A percentile compares a stretch with the other conserved stretches of the same genome.
Conservation (phyloP, 2,329 filamentous ascomycete genomes). For the Aspergillus ruber region DNA sequence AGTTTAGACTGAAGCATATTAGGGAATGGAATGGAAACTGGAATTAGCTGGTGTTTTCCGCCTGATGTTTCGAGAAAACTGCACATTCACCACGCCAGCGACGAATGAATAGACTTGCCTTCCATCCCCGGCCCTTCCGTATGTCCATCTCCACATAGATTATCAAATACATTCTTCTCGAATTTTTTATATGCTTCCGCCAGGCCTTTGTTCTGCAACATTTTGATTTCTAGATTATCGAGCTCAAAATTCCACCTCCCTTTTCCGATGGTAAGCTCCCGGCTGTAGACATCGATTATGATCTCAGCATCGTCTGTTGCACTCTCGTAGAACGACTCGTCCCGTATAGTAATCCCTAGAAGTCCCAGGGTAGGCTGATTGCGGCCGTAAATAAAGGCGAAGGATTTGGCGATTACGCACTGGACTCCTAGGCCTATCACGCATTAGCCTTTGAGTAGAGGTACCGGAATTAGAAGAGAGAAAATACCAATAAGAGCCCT, state of each 20-base stretch:
- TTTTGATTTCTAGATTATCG: not conserved
- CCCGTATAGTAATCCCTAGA: conserved; percentile 36
- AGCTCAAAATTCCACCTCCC: not conserved
- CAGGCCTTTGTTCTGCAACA: not conserved
- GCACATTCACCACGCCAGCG: too few relatives aligned
- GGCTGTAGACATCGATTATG: conserved; percentile 23
- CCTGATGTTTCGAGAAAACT: too few relatives aligned
- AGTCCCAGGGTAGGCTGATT: conserved; percentile 44
- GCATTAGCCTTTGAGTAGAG: not conserved
- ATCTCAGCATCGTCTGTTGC: conserved; percentile 31
- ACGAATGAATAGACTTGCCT: too few relatives aligned
- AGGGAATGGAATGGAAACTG: too few relatives aligned
- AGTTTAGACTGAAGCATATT: too few relatives aligned
- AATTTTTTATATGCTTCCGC: not conserved
- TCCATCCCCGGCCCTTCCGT: too few relatives aligned
- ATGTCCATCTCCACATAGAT: conserved; percentile 1
- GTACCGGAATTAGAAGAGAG: not conserved
- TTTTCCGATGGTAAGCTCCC: not conserved
- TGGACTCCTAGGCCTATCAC: conserved; percentile 22
- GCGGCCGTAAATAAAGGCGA: conserved; percentile 42
- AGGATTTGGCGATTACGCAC: conserved; percentile 41
- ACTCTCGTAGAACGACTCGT: conserved; percentile 34
- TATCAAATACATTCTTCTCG: conserved; percentile 3
- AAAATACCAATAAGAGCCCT: conserved; percentile 30
- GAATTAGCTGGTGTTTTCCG: too few relatives aligned